A percentile compares a stretch with the other conserved stretches of the same genome.
These are phyloP conservation scores for Yamadazyma triangularis DNA, from an alignment of 1,139 yeast species.

Conservation along the genomic window DNA sequence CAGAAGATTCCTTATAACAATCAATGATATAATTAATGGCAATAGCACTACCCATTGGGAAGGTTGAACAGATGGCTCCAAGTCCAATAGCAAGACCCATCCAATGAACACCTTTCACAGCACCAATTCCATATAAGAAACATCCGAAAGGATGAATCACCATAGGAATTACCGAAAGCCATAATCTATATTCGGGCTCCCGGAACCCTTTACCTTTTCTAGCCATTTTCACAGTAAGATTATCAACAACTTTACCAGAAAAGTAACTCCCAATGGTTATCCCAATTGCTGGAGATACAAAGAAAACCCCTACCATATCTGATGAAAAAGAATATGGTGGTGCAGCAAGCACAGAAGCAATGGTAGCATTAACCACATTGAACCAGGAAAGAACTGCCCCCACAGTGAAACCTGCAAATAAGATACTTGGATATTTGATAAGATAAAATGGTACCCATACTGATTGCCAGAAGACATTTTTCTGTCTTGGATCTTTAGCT, in stretches of 20 bases:
- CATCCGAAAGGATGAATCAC: constrained; percentile 16
- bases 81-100: constrained; percentile 20
- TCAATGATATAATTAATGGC: constrained; percentile 19
- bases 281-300: constrained; percentile 37
- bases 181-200: constrained; percentile 27
- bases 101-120: constrained; percentile 19
- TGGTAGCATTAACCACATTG: constrained; percentile 46
- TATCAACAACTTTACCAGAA: constrained; percentile 31
- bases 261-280: constrained; percentile 24
- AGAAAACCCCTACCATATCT: constrained; percentile 37
- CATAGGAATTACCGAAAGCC: constrained; percentile 22
- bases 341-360: constrained; percentile 34
- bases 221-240: constrained; percentile 21
- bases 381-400: constrained; percentile 38
- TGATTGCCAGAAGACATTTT: constrained; percentile 10
- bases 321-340: constrained; percentile 39
- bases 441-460: constrained; percentile 14
- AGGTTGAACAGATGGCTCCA: constrained; percentile 18
- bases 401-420: constrained; percentile 17
- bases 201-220: constrained; percentile 22
- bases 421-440: constrained; percentile 14
- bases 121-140: constrained; percentile 20
- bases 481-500: constrained; percentile 9
- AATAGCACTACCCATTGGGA: constrained; percentile 18
- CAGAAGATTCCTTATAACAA: constrained; percentile 18